Percentiles rank a stretch among this genome's conserved stretches.
phyloP scores from a whole-genome alignment of 108 stramenopile species.

The Cyclostephanos invisitatus region DNA sequence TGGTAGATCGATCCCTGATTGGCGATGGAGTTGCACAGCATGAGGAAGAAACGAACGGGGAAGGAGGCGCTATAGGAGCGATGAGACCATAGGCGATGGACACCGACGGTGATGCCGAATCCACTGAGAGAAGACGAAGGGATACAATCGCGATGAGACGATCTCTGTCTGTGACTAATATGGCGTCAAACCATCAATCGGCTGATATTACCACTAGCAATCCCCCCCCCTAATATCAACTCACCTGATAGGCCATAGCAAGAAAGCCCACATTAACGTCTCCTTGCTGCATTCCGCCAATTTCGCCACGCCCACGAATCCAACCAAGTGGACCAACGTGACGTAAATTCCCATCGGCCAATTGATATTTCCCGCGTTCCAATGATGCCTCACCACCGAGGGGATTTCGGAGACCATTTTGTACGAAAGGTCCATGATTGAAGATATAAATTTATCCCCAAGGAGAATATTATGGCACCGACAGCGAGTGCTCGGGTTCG shows the following conservation, averaged over 20 bases:
- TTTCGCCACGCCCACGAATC: slow-evolving; percentile 72
- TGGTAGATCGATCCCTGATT: slow-evolving; percentile 99
- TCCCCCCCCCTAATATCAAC: slow-evolving; percentile 18
- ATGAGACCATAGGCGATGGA: slow-evolving; percentile 97
- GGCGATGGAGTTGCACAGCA: slow-evolving; percentile 98
- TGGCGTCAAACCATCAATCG: not conserved
- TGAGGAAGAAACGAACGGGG: slow-evolving; percentile 82
- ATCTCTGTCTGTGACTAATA: too few relatives aligned
- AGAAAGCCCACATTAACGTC: slow-evolving; percentile 93
- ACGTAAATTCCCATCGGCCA: slow-evolving; percentile 99
- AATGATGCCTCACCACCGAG: slow-evolving; percentile 78
- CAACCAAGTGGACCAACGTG: slow-evolving; percentile 87
- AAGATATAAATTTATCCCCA: too few relatives aligned
- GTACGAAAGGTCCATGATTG: slow-evolving; percentile 69
- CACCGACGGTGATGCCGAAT: slow-evolving; percentile 97
- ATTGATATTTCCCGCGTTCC: slow-evolving; percentile 91
- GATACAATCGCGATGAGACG: not conserved
- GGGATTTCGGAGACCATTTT: slow-evolving; percentile 82
- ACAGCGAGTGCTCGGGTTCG: too few relatives aligned
- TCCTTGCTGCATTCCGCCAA: slow-evolving; percentile 65
- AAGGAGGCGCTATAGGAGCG: slow-evolving; percentile 93
- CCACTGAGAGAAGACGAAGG: slow-evolving; percentile 60
- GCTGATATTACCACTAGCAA: not conserved
- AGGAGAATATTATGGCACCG: too few relatives aligned
- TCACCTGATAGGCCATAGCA: slow-evolving; percentile 96